phyloP scores from a whole-genome alignment of 2,329 filamentous ascomycete species.

The Fusarium equiseti region DNA sequence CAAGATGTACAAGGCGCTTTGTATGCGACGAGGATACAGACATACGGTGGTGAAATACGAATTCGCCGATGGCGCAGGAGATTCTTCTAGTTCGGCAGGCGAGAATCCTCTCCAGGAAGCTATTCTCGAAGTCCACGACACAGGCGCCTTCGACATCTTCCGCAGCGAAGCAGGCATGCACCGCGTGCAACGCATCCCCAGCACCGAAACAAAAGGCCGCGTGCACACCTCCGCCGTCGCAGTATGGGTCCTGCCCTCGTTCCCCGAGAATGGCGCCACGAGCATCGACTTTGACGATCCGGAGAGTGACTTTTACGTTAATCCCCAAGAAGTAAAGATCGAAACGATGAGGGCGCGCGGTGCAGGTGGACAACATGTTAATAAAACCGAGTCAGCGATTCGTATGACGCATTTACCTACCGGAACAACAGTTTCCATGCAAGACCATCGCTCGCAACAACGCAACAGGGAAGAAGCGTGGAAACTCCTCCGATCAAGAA shows the following conservation, averaged over 20 bases:
- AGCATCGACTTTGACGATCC: slow-evolving; percentile 80
- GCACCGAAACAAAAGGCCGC: slow-evolving; percentile 89
- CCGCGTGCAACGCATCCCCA: slow-evolving; percentile 91
- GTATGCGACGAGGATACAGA: slow-evolving; percentile 74
- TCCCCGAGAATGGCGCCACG: slow-evolving; percentile 69
- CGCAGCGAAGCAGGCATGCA: slow-evolving; percentile 94
- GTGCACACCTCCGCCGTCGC: slow-evolving; percentile 94
- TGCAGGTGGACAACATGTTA: slow-evolving; percentile 97
- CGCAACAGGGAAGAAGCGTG: slow-evolving; percentile 90
- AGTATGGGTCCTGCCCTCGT: slow-evolving; percentile 90
- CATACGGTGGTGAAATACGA: slow-evolving; percentile 83
- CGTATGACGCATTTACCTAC: slow-evolving; percentile 92
- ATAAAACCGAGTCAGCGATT: slow-evolving; percentile 96
- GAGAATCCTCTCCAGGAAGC: slow-evolving; percentile 85
- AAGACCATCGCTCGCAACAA: slow-evolving; percentile 91
- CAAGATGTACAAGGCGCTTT: slow-evolving; percentile 89
- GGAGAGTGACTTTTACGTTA: slow-evolving; percentile 90
- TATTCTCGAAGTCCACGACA: slow-evolving; percentile 82
- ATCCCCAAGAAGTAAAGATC: slow-evolving; percentile 81
- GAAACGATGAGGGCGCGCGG: slow-evolving; percentile 95
- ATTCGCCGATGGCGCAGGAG: slow-evolving; percentile 72
- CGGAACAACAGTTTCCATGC: slow-evolving; percentile 88
- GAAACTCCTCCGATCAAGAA: slow-evolving; percentile 82
- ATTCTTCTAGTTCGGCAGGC: slow-evolving; percentile 63
- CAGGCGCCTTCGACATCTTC: slow-evolving; percentile 83